Evolutionary conservation across 495 filamentous ascomycete species (phyloP).

Genomic region (Xylaria bambusicola): DNA sequence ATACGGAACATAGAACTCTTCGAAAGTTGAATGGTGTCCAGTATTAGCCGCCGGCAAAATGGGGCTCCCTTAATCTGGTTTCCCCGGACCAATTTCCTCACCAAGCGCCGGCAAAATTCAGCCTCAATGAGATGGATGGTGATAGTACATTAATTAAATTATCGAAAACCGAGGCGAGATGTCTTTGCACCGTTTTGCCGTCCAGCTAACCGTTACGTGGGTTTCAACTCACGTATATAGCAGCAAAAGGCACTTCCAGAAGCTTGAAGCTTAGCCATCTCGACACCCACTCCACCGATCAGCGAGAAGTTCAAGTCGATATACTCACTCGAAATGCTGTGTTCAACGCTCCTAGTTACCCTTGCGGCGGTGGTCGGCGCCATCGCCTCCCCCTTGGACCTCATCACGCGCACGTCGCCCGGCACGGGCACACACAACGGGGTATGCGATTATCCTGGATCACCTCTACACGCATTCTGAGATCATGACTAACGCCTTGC

Average conservation of each 20-base stretch:
- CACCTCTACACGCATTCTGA: background rate
- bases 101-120: conserved; percentile 7
- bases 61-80: background rate
- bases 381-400: conserved; percentile 44
- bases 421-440: conserved; percentile 54
- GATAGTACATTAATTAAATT: background rate
- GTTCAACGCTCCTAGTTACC: conserved; percentile 39
- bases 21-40: background rate
- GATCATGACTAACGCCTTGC: background rate
- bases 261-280: conserved; percentile 6
- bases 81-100: background rate
- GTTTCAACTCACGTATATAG: conserved; percentile 14
- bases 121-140: conserved; percentile 14
- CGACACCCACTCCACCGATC: conserved; percentile 2
- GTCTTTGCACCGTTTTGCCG: background rate
- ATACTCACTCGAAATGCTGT: conserved; percentile 23
- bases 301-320: background rate
- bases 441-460: conserved; percentile 1
- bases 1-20: background rate
- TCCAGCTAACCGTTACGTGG: conserved; percentile 1
- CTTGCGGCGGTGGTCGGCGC: conserved; percentile 38
- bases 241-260: background rate
- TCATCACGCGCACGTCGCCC: conserved; percentile 37
- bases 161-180: background rate
- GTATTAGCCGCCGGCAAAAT: conserved; percentile 17